Evolutionary conservation across 2,329 filamentous ascomycete genomes (phyloP).

Genomic region (Trichoderma harzianum): DNA sequence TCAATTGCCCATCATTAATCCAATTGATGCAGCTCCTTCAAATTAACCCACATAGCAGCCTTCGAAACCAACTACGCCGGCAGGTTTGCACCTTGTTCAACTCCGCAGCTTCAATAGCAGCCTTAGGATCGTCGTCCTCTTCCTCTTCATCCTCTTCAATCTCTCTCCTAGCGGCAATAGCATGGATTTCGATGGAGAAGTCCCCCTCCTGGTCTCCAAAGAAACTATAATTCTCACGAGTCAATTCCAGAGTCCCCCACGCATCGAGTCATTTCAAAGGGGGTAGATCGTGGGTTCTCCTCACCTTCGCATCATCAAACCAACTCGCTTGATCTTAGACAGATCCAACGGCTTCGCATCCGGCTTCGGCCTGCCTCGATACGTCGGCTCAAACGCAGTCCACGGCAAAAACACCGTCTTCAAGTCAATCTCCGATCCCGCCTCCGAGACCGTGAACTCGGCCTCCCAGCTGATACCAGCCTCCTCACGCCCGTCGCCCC

Average conservation of each 20-base stretch:
- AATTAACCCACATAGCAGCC: constrained; percentile 29
- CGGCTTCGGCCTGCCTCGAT: constrained; percentile 63
- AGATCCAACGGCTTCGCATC: constrained; percentile 59
- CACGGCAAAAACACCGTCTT: constrained; percentile 57
- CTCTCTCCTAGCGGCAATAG: constrained; percentile 29
- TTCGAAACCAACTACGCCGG: constrained; percentile 25
- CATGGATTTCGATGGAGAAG: constrained; percentile 44
- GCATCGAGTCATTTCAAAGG: neutral
- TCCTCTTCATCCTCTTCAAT: constrained; percentile 26
- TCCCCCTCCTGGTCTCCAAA: constrained; percentile 70
- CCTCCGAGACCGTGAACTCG: constrained; percentile 50
- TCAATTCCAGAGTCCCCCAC: neutral
- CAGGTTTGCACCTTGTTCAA: neutral
- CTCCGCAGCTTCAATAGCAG: neutral
- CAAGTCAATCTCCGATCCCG: constrained; percentile 14
- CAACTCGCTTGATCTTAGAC: constrained; percentile 61
- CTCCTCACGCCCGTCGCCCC: constrained; percentile 65
- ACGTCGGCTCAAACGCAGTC: constrained; percentile 66
- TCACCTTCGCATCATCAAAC: constrained; percentile 79
- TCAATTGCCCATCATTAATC: neutral
- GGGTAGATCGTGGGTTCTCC: constrained; percentile 16
- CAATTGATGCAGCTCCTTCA: neutral
- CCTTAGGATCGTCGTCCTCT: constrained; percentile 21
- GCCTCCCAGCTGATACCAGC: constrained; percentile 72
- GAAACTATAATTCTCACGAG: constrained; percentile 51